A percentile compares a stretch with the other conserved stretches of the same genome.
phyloP scores from a whole-genome alignment of 2,329 filamentous ascomycete genomes.

The Colletotrichum lentis region DNA sequence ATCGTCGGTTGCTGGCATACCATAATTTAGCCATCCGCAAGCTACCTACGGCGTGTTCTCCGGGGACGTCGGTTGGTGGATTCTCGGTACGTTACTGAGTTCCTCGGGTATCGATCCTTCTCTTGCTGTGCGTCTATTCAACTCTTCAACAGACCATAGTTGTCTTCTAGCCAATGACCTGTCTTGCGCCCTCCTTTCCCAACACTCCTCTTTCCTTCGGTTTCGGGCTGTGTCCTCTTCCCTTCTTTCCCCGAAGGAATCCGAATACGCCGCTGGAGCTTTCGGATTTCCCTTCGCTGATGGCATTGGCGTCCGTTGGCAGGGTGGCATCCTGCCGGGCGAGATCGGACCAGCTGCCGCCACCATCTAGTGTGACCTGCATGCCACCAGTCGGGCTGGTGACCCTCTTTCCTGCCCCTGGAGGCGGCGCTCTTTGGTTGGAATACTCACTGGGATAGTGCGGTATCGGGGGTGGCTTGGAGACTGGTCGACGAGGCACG shows the following conservation, averaged over 20 bases:
- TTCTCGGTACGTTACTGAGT: slow-evolving; percentile 14
- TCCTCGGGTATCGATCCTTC: slow-evolving; percentile 33
- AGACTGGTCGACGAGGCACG: slow-evolving; percentile 22
- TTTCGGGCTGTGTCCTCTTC: slow-evolving; percentile 89
- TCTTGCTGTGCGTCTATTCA: slow-evolving; percentile 23
- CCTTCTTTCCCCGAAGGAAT: slow-evolving; percentile 89
- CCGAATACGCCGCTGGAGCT: slow-evolving; percentile 85
- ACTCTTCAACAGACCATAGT: slow-evolving; percentile 14
- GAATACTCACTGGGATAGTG: slow-evolving; percentile 59
- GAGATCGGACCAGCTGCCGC: slow-evolving; percentile 89
- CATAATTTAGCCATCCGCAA: slow-evolving; percentile 13
- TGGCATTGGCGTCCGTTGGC: slow-evolving; percentile 69
- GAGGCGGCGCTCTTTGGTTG: slow-evolving; percentile 44
- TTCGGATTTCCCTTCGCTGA: slow-evolving; percentile 60
- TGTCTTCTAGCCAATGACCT: slow-evolving; percentile 70
- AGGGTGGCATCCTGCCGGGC: slow-evolving; percentile 83
- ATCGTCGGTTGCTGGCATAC: slow-evolving; percentile 13
- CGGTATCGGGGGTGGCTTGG: slow-evolving; percentile 49
- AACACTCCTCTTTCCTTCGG: slow-evolving; percentile 92
- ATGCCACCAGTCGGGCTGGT: slow-evolving; percentile 83
- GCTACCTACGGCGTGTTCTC: slow-evolving; percentile 2
- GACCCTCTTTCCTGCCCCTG: slow-evolving; percentile 70
- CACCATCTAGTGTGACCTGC: slow-evolving; percentile 88
- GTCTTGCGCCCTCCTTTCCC: slow-evolving; percentile 91
- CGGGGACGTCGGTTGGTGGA: neutral